Base-by-base conservation (phyloP, 306 rosid species). In the Cercis canadensis region DNA sequence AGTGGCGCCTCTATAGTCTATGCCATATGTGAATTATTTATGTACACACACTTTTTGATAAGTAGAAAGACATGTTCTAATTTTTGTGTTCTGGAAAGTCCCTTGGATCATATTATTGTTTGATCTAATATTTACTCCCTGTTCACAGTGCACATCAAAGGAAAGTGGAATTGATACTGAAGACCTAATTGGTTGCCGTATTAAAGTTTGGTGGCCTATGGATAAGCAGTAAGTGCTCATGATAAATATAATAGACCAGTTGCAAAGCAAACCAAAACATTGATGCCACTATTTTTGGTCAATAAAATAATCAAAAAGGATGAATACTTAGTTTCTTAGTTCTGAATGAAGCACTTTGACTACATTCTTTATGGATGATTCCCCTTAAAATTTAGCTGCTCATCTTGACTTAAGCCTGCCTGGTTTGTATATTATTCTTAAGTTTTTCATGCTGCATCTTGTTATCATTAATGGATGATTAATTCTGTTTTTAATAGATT, bases 171-270 rank as follows among this genome's bases (percentile, higher is more conserved):
- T 51, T 67, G 92, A 89, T 70, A 65, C 81, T 7, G 99, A 89
- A 82, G 91, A 92, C 79, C 85, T 95, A 80, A 85, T 80, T 67
- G 96, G 99, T 77, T 87, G 92, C 86, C 88, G 92, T 80, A 85
- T 95, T 67, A 95, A 95, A 92, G 89, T 95, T 82, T 95, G 99
- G 99, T 95, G 99, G 99, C 99, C 96, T 69, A 73, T 77, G 88
- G 99, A 95, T 89, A 95, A 88, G 80, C 34, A 77, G 99, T 95
- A 63, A 83, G 83, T 78, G 46, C 54, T 62, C 46, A 8, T 12
- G 57, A 36, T 74, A 43, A 74, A 41, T 57, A 14, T 52, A 16
- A 70, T 43, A 73, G 47, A 56, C 55, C 24, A 44, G 57, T 67
- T 65, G 53, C 57, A 44, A 73, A 51, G 77, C 44, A 57, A 61